Percentiles rank a stretch among this genome's conserved stretches.
These are phyloP conservation scores for Pichia membranifaciens DNA, from an alignment of 805 yeast species.

Conservation along the genomic window DNA sequence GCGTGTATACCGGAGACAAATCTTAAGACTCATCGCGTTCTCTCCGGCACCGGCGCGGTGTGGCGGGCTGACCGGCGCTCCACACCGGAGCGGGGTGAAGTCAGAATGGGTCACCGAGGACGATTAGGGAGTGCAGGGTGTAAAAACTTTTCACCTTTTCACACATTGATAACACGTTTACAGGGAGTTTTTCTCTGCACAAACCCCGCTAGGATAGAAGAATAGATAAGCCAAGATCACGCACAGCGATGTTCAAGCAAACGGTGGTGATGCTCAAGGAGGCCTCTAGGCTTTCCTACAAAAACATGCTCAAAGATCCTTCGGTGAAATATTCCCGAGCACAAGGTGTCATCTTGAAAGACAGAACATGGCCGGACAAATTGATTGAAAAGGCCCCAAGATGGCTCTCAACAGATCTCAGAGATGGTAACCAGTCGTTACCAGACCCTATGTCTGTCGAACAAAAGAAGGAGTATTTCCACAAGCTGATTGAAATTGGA, in stretches of 20 bases:
- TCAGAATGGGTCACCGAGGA: background rate
- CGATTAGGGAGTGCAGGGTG: background rate
- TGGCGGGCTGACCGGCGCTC: too few species aligned
- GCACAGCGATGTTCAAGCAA: slow-evolving; percentile 26
- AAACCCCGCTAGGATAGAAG: too few species aligned
- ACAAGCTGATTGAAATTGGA: slow-evolving; percentile 65
- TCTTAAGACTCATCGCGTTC: background rate
- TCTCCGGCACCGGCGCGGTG: too few species aligned
- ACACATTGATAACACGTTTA: too few species aligned
- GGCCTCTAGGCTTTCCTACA: slow-evolving; percentile 25
- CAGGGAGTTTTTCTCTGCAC: background rate
- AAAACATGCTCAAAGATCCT: slow-evolving; percentile 66
- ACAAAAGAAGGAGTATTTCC: slow-evolving; percentile 70
- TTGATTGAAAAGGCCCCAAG: slow-evolving; percentile 66
- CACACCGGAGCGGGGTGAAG: background rate
- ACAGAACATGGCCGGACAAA: slow-evolving; percentile 69
- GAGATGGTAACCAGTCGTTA: slow-evolving; percentile 77
- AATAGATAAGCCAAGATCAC: too few species aligned
- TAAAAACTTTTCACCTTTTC: background rate
- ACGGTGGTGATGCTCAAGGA: slow-evolving; percentile 25
- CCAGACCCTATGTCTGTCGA: slow-evolving; percentile 79
- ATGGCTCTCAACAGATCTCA: slow-evolving; percentile 73
- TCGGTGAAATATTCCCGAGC: slow-evolving; percentile 55
- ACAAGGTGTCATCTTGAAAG: slow-evolving; percentile 47
- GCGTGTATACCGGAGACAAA: background rate